phyloP scores from a whole-genome alignment of 495 filamentous ascomycete genomes.

The Penicillium macrosclerotiorum region DNA sequence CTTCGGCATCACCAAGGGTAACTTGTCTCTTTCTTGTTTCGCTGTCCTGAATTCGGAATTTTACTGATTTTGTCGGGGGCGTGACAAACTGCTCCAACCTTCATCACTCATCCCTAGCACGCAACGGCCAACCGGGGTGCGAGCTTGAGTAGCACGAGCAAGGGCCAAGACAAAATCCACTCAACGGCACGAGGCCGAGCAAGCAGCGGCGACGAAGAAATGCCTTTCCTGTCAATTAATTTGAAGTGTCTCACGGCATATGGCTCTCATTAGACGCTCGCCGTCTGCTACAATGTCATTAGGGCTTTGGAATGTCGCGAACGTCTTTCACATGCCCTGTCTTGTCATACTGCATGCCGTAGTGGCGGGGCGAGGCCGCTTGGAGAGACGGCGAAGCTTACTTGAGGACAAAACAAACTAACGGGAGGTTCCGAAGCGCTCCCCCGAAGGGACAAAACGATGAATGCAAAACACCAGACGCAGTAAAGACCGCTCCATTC shows the following conservation, averaged over 20 bases:
- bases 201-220: slow-evolving; percentile 8
- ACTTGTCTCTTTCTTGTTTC: no score
- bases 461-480: neutral
- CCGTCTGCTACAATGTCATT: slow-evolving; percentile 16
- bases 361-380: slow-evolving; percentile 11
- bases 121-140: slow-evolving; percentile 18
- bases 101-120: slow-evolving; percentile 15
- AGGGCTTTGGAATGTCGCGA: slow-evolving; percentile 15
- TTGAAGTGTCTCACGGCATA: slow-evolving; percentile 9
- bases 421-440: no score
- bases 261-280: slow-evolving; percentile 2
- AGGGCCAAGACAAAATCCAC: slow-evolving; percentile 15
- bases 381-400: slow-evolving; percentile 12
- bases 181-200: slow-evolving; percentile 21
- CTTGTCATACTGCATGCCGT: slow-evolving; percentile 19
- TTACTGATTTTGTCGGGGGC: no score
- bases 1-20: no score
- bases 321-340: slow-evolving; percentile 24
- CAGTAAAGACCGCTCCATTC: neutral
- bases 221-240: slow-evolving; percentile 23
- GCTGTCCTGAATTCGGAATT: no score
- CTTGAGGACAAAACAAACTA: neutral
- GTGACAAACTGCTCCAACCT: slow-evolving; percentile 9
- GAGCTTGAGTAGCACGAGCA: slow-evolving; percentile 13
- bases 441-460: neutral